Percentiles rank a stretch among this genome's conserved stretches.
Evolutionary conservation across 306 rosid species (phyloP).

Genomic region (Carpinus fangiana): DNA sequence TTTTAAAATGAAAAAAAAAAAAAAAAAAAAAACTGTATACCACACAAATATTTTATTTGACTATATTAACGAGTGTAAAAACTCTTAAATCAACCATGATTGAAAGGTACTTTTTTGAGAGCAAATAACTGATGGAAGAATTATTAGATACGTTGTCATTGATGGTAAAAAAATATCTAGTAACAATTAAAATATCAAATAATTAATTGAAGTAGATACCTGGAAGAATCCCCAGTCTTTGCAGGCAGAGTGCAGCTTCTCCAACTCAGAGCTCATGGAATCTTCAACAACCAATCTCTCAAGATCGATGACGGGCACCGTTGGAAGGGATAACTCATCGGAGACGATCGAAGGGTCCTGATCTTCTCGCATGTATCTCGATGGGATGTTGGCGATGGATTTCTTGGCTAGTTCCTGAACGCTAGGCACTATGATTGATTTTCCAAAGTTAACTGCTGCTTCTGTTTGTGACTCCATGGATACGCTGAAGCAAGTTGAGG

Average conservation of each 20-base stretch:
- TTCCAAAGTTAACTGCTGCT: conserved; percentile 25
- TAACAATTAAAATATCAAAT: too few relatives aligned
- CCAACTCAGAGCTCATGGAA: conserved; percentile 21
- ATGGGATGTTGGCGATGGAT: conserved; percentile 17
- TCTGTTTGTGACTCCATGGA: conserved; percentile 20
- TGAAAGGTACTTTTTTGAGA: too few relatives aligned
- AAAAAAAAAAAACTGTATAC: too few relatives aligned
- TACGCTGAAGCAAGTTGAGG: not conserved
- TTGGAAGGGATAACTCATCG: not conserved
- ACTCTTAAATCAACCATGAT: too few relatives aligned
- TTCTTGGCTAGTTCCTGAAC: conserved; percentile 36
- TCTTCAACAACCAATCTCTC: conserved; percentile 6
- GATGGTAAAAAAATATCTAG: too few relatives aligned
- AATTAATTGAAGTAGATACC: conserved; percentile 4
- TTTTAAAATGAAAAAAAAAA: too few relatives aligned
- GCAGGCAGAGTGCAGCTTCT: conserved; percentile 27
- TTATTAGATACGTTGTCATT: too few relatives aligned
- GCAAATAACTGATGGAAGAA: too few relatives aligned
- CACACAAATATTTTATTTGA: too few relatives aligned
- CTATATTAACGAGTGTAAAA: too few relatives aligned
- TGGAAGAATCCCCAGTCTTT: conserved; percentile 44
- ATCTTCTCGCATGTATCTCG: conserved; percentile 11
- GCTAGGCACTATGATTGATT: conserved; percentile 38
- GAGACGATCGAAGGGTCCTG: conserved; percentile 7
- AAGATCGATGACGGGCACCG: conserved; percentile 33